phyloP scores from a whole-genome alignment of 805 yeast genomes.

The Spathaspora girioi region DNA sequence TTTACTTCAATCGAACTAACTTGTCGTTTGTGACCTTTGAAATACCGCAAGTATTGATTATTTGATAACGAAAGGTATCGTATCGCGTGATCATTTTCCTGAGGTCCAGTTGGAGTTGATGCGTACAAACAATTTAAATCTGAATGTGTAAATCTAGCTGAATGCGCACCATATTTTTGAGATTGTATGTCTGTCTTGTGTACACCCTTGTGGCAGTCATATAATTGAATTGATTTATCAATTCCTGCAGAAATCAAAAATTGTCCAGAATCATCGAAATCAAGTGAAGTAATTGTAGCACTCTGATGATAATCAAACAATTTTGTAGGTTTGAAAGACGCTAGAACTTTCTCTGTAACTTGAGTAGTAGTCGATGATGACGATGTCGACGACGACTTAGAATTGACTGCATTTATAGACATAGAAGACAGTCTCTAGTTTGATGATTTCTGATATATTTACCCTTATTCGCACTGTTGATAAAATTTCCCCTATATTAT shows the following conservation, averaged over 20 bases:
- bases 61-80: slow-evolving; percentile 74
- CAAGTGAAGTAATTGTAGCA: slow-evolving; percentile 63
- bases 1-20: slow-evolving; percentile 72
- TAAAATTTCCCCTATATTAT: neutral
- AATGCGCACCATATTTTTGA: slow-evolving; percentile 88
- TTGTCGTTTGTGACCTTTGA: slow-evolving; percentile 78
- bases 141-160: slow-evolving; percentile 79
- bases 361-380: slow-evolving; percentile 22
- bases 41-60: slow-evolving; percentile 79
- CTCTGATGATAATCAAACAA: slow-evolving; percentile 47
- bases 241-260: slow-evolving; percentile 71
- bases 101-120: slow-evolving; percentile 50
- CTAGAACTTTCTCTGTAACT: slow-evolving; percentile 23
- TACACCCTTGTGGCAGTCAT: slow-evolving; percentile 68
- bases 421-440: neutral
- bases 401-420: slow-evolving; percentile 7
- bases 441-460: neutral
- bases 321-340: slow-evolving; percentile 39
- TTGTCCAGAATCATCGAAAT: slow-evolving; percentile 82
- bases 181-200: slow-evolving; percentile 68
- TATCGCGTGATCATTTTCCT: slow-evolving; percentile 62
- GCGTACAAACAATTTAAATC: slow-evolving; percentile 74
- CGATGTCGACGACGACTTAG: slow-evolving; percentile 6
- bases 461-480: neutral
- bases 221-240: slow-evolving; percentile 80